Evolutionary conservation across 345 rosid genomes (phyloP).

Genomic region (Arabidopsis arenosa): DNA sequence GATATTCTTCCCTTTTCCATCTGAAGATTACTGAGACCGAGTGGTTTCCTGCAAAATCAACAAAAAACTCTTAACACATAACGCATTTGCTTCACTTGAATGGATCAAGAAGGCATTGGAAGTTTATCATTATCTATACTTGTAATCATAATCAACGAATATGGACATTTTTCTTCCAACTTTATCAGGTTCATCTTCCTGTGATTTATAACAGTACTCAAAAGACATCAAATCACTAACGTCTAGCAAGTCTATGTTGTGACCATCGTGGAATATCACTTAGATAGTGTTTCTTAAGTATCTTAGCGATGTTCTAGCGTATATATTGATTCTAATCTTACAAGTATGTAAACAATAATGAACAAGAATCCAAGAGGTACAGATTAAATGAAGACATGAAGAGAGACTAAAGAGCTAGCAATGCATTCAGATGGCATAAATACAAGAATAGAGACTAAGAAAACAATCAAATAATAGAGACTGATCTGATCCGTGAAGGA

Average conservation of each 20-base stretch:
- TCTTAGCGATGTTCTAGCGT: neutral
- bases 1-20: conserved; percentile 7
- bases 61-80: neutral
- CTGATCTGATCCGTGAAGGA: neutral
- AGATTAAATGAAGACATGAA: neutral
- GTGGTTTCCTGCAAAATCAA: conserved; percentile 24
- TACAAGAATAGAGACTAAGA: neutral
- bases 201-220: neutral
- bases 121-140: neutral
- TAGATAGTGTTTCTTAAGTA: conserved; percentile 9
- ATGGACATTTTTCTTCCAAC: neutral
- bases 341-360: conserved; percentile 4
- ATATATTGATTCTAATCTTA: neutral
- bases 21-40: conserved; percentile 27
- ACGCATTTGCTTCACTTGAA: conserved; percentile 5
- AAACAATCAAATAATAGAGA: no score
- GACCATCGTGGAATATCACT: conserved; percentile 3
- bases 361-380: neutral
- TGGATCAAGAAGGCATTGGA: neutral
- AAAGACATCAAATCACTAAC: conserved; percentile 23
- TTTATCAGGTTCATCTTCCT: conserved; percentile 21
- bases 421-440: neutral
- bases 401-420: neutral
- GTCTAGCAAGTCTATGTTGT: conserved; percentile 10
- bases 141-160: neutral